These are phyloP conservation scores for Phytomonas sp. DNA, from an alignment of 208 protist species.

Conservation along the genomic window DNA sequence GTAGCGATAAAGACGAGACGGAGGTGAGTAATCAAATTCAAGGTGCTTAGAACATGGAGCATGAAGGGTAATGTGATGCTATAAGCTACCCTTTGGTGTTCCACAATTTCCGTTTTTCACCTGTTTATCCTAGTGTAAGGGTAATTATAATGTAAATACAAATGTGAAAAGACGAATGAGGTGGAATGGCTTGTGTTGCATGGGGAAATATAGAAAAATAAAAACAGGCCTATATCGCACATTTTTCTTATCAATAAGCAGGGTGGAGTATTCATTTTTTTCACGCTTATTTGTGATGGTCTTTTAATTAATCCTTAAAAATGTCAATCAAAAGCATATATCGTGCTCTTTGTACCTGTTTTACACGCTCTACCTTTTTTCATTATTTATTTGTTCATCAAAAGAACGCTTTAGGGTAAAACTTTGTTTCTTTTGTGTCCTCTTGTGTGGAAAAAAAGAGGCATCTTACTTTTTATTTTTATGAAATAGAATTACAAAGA, in stretches of 20 bases:
- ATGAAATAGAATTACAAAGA: conserved; percentile 5
- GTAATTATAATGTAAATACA: neutral
- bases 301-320: neutral
- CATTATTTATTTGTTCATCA: neutral
- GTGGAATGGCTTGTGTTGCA: neutral
- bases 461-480: conserved; percentile 3
- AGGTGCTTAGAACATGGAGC: neutral
- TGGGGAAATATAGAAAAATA: neutral
- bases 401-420: neutral
- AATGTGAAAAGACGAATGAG: neutral
- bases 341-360: neutral
- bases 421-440: neutral
- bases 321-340: neutral
- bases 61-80: neutral
- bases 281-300: neutral
- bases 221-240: neutral
- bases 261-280: neutral
- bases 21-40: conserved; percentile 7
- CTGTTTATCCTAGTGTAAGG: neutral
- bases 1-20: conserved; percentile 14
- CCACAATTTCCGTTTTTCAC: neutral
- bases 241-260: neutral
- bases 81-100: neutral
- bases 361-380: neutral
- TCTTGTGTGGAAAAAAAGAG: neutral